phyloP scores from a whole-genome alignment of 352 stramenopile genomes.

The Phytophthora nicotianae region DNA sequence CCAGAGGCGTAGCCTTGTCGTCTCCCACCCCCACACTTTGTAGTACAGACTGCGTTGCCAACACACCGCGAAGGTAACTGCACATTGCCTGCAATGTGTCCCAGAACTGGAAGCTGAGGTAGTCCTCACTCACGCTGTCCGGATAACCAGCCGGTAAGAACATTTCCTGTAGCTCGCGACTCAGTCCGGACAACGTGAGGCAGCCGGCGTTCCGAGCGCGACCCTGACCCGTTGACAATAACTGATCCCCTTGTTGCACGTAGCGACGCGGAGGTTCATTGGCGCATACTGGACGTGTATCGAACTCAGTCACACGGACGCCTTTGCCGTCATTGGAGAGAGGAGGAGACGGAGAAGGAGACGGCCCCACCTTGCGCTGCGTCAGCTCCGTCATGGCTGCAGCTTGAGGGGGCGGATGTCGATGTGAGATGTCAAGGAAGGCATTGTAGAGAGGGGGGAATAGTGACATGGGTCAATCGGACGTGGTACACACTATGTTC shows the following conservation, averaged over 20 bases:
- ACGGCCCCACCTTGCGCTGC: constrained; percentile 53
- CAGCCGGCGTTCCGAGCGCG: constrained; percentile 22
- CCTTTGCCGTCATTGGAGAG: constrained; percentile 20
- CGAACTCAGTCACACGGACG: constrained; percentile 59
- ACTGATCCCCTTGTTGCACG: constrained; percentile 44
- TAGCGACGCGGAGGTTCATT: constrained; percentile 55
- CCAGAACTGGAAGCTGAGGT: constrained; percentile 95
- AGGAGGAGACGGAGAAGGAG: constrained; percentile 7
- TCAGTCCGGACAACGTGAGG: constrained; percentile 41
- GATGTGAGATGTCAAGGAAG: constrained; percentile 8
- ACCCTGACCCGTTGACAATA: constrained; percentile 29
- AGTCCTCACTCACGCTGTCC: constrained; percentile 89
- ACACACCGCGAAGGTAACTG: constrained; percentile 94
- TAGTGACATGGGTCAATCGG: neutral
- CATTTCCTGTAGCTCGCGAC: constrained; percentile 79
- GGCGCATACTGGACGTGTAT: constrained; percentile 61
- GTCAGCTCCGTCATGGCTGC: constrained; percentile 45
- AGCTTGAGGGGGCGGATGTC: neutral
- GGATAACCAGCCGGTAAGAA: constrained; percentile 88
- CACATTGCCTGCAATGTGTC: constrained; percentile 95
- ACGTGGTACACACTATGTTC: neutral
- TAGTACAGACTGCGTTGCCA: constrained; percentile 93
- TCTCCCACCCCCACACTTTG: constrained; percentile 93
- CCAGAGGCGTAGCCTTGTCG: constrained; percentile 73
- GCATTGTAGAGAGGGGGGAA: neutral